A percentile compares a stretch with the other conserved stretches of the same genome.
Evolutionary conservation across 2,329 filamentous ascomycete genomes (phyloP).

Genomic region (Botryosphaeria dothidea): DNA sequence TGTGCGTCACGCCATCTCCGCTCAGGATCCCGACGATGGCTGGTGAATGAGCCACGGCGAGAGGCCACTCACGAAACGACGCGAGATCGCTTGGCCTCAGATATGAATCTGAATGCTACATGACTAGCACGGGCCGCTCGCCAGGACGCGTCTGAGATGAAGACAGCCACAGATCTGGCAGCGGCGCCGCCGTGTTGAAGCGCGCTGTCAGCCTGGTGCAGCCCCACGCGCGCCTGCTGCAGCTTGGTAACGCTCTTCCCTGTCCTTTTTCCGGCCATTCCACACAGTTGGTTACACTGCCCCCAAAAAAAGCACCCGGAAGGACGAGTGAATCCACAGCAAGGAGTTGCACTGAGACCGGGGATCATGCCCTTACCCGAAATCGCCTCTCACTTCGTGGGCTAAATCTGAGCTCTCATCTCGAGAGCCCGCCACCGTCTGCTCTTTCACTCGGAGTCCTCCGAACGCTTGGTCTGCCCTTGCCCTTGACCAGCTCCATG

Average conservation of each 20-base stretch:
- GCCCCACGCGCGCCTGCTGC: neutral
- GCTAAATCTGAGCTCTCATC: neutral
- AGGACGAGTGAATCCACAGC: slow-evolving; percentile 1
- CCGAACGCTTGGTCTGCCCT: neutral
- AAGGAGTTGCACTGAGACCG: slow-evolving; percentile 7
- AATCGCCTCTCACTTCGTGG: neutral
- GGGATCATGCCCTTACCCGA: neutral
- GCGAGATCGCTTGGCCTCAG: neutral
- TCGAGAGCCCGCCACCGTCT: neutral
- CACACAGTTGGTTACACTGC: slow-evolving; percentile 10
- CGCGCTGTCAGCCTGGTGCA: neutral
- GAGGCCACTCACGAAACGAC: neutral
- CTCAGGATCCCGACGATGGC: neutral
- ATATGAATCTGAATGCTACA: neutral
- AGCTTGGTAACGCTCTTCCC: neutral
- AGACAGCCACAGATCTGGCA: slow-evolving; percentile 5
- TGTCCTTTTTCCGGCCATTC: slow-evolving; percentile 1
- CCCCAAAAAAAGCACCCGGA: neutral
- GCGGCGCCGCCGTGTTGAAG: neutral
- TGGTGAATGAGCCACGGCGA: neutral
- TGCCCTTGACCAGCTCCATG: neutral
- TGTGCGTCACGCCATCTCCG: neutral
- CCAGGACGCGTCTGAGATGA: slow-evolving; percentile 1
- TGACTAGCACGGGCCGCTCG: no score
- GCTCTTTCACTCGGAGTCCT: neutral